Conservation (phyloP, 2,329 filamentous ascomycete species). For the Ilyonectria mors-panacis region DNA sequence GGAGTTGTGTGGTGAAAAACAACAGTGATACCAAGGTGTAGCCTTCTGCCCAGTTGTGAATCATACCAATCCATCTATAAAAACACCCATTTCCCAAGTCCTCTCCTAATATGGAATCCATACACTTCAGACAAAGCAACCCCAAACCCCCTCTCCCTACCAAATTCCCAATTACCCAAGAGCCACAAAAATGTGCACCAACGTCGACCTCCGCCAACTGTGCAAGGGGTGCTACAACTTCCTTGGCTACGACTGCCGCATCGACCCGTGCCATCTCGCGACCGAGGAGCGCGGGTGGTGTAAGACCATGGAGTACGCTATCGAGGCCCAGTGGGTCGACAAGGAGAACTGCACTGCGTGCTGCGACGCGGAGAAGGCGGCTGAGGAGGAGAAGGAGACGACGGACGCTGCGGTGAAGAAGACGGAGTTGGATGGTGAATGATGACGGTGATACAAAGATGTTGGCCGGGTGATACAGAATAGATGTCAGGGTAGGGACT, state of each 20-base stretch:
- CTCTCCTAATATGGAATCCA: too few species aligned
- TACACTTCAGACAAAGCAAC: not conserved
- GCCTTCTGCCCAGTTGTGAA: too few species aligned
- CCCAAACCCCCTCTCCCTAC: too few species aligned
- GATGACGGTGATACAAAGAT: too few species aligned
- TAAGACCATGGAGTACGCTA: not conserved
- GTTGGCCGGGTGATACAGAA: too few species aligned
- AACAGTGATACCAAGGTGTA: too few species aligned
- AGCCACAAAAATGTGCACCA: conserved; percentile 11
- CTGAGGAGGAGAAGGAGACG: not conserved
- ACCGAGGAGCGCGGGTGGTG: not conserved
- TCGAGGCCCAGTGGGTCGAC: not conserved
- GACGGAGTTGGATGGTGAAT: not conserved
- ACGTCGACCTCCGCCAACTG: conserved; percentile 14
- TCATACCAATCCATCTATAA: too few species aligned
- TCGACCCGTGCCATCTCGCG: conserved; percentile 16
- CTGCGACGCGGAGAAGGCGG: not conserved
- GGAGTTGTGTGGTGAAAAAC: not conserved
- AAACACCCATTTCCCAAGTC: too few species aligned
- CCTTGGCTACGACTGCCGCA: conserved; percentile 12
- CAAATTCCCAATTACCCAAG: not conserved
- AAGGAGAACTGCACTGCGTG: conserved; percentile 6
- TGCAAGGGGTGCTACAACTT: conserved; percentile 14
- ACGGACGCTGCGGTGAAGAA: not conserved
- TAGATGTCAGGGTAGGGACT: too few species aligned